Evolutionary conservation across 805 yeast genomes (phyloP), one percentile per base, ranked within the genome.

Genomic region (Ogataea pignaliae): DNA sequence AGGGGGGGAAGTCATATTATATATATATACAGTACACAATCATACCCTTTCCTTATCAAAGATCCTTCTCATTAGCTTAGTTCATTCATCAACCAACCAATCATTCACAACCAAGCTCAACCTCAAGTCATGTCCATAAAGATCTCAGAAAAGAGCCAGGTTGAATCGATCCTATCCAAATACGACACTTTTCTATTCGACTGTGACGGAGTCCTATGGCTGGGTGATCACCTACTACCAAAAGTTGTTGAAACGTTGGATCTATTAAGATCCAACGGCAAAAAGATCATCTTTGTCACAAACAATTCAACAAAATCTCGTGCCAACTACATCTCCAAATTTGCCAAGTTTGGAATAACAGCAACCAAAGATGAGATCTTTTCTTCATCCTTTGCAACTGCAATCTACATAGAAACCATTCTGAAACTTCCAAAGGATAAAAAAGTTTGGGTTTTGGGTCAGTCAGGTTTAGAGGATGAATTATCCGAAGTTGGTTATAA

Each of bases 181-280:
- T 85, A 84, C 62, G 97, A 89, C 60, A 88, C 87, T 46, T 91
- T 90, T 56, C 69, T 93, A 53, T 93, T 93, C 61, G 99, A 93
- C 59, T 93, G 99, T 69, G 99, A 93, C 61, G 99, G 99, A 29
- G 99, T 93, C 4, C 71, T 93, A 46, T 93, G 99, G 99, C 68
- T 85, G 39, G 98, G 98, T 2, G 81, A 78, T 49, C 86, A 82
- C 52, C 65, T 88, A 18, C 72, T 93, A 39, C 97, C 97, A 7
- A 69, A 76, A 14, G 85, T 88, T 2, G 73, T 71, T 11, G 97
- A 93, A 61, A 85, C 96, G 0, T 64, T 93, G 35, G 72, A 73
- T 10, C 60, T 85, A 35, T 69, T 93, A 51, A 74, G 75, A 46
- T 45, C 61, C 3, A 44, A 51, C 26, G 76, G 78, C 33, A 93